These are phyloP conservation scores for Buxus sempervirens DNA, from an alignment of 164 flowering plant genomes.

Conservation along the genomic window DNA sequence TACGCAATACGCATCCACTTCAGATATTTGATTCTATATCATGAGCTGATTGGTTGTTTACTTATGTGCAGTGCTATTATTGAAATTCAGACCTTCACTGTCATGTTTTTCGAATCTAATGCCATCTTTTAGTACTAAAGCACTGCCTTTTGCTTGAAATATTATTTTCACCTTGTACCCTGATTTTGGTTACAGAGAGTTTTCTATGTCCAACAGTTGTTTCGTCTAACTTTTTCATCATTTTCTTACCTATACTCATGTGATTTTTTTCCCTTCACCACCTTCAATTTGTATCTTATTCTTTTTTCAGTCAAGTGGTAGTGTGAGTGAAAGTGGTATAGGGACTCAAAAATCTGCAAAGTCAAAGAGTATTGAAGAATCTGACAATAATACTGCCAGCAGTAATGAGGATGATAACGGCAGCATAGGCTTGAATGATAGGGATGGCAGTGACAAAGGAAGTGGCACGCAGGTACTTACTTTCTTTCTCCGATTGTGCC, in stretches of 20 bases:
- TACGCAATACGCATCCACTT: conserved; percentile 4
- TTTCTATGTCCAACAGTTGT: not conserved
- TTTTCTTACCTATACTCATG: not conserved
- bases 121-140: conserved; percentile 2
- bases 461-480: conserved; percentile 62
- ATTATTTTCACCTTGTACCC: conserved; percentile 6
- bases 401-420: conserved; percentile 42
- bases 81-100: conserved; percentile 1
- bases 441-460: conserved; percentile 62
- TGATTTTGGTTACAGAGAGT: not conserved
- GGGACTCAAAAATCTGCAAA: conserved; percentile 35
- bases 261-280: not conserved
- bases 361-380: conserved; percentile 35
- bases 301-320: conserved; percentile 58
- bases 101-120: not conserved
- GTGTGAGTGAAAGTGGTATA: conserved; percentile 69
- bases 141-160: conserved; percentile 2
- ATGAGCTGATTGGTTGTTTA: conserved; percentile 4
- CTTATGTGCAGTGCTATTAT: not conserved
- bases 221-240: not conserved
- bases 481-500: not conserved
- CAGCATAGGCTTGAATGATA: conserved; percentile 35
- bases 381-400: conserved; percentile 46
- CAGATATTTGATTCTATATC: conserved; percentile 8
- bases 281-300: conserved; percentile 4